Base-by-base conservation (phyloP, 352 stramenopile species). In the Globisporangium nagaii region DNA sequence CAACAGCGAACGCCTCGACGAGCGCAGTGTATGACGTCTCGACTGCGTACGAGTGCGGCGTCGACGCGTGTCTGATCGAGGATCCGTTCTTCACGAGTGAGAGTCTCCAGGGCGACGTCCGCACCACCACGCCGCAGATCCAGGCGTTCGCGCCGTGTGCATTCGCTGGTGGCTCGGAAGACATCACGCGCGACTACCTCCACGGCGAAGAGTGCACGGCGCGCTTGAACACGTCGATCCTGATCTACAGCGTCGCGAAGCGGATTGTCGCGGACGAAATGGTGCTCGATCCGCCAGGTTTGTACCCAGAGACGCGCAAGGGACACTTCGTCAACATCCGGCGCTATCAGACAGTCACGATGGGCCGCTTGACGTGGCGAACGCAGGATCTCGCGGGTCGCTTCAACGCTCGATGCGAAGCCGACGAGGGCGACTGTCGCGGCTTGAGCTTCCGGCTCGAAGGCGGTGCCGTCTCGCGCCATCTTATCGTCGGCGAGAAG, bases 191-290 rank as follows among this genome's bases (percentile, higher is more conserved):
- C 15, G 56, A 58, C 5, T 73, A 73, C 15, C 41, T 75, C 19
- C 62, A 75, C 12, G 68, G 62, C 7, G 13, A 27, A 2, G 53
- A 47, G 22, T 79, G 67, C 36, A 62, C 48, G 30, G 36, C 36
- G 9, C 62, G 58, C 10, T 63, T 65, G 5, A 57, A 69, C 11
- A 66, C 67, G 30, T 78, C 70, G 1, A 69, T 85, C 60, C 58
- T 84, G 10, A 60, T 86, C 41, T 73, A 76, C 40, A 72, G 68
- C 35, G 62, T 82, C 19, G 66, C 45, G 4, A 73, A 68, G 24
- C 61, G 70, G 19, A 74, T 81, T 5, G 39, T 74, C 9, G 73
- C 62, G 2, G 68, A 79, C 37, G 48, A 63, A 1, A 53, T 80
- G 58, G 47, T 69, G 12, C 32, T 70, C 32, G 44, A 46, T 5